phyloP scores from a whole-genome alignment of 768 basidiomycete genomes.

The Suillus subluteus region DNA sequence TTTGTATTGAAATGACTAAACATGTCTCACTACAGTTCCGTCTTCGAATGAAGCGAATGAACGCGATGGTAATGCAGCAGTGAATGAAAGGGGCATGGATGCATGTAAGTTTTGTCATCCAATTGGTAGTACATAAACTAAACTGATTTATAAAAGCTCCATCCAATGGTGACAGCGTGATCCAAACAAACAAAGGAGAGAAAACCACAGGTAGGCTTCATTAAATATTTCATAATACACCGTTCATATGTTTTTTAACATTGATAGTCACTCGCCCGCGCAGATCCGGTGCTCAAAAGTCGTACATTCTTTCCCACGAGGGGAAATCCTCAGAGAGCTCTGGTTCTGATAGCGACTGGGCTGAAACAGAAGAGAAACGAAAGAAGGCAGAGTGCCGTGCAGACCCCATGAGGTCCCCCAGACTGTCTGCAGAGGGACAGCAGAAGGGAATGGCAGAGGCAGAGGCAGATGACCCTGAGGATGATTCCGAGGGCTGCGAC shows the following conservation, averaged over 20 bases:
- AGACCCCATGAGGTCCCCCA: not conserved
- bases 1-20: not conserved
- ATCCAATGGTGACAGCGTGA: not conserved
- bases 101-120: not conserved
- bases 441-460: constrained; percentile 1
- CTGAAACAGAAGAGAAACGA: not conserved
- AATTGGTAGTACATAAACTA: not conserved
- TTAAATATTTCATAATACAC: not conserved
- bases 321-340: not conserved
- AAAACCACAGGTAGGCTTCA: not conserved
- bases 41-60: no score
- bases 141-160: not conserved
- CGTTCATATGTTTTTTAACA: not conserved
- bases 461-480: not conserved
- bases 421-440: not conserved
- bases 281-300: not conserved
- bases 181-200: not conserved
- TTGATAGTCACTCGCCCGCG: not conserved
- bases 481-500: not conserved
- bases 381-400: not conserved
- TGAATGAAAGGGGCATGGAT: no score
- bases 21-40: no score
- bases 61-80: no score
- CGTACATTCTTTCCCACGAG: not conserved
- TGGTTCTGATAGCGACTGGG: no score